Base-by-base conservation (phyloP, 495 filamentous ascomycete genomes). In the Schizothecium vesticola region DNA sequence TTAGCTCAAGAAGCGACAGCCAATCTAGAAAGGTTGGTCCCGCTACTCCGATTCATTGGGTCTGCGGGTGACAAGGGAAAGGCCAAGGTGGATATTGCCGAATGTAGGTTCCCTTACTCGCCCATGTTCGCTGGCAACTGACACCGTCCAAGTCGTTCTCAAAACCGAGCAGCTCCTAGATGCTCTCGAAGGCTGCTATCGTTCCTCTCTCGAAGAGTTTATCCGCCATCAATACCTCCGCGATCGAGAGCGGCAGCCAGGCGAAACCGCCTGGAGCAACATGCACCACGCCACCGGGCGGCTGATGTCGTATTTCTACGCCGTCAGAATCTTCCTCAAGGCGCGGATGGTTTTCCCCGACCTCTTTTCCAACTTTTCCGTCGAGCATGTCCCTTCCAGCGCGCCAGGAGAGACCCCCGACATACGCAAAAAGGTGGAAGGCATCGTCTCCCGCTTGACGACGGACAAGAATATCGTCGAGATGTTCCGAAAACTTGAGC, bases 381-480 rank as follows among this genome's bases (percentile, higher is more conserved):
- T 72, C 5, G 56, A 28, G 12, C 3, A 12, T 16, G 22, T 70
- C 0, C 70, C 61, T 2, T 71, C 70, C 4, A 69, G 67, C 13
- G 21, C 8, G 59, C 2, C 67, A 25, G 16, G 26, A 11, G 0
- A 64, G 63, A 22, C 61, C 55, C 67, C 12, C 67, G 62, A 61
- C 26, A 3, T 22, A 13, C 67, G 7, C 22, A 43, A 16, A 56
- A 43, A 51, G 0, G 65, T 58, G 0, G 22, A 19, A 1, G 25
- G 25, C 10, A 76, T 77, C 29, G 51, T 73, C 7, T 3, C 4
- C 0, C 70, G 67, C n/a, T 64, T 77, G 60, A 56, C 61, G 0
- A 6, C 9, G 2, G 22, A 67, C n/a, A 10, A 26, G 3, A 22
- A 3, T 0, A 33, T 51, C n/a, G 19, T 59, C 1, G 12, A 66